These are phyloP conservation scores for Epichloe uncinata DNA, from an alignment of 2,329 filamentous ascomycete species.

Conservation along the genomic window DNA sequence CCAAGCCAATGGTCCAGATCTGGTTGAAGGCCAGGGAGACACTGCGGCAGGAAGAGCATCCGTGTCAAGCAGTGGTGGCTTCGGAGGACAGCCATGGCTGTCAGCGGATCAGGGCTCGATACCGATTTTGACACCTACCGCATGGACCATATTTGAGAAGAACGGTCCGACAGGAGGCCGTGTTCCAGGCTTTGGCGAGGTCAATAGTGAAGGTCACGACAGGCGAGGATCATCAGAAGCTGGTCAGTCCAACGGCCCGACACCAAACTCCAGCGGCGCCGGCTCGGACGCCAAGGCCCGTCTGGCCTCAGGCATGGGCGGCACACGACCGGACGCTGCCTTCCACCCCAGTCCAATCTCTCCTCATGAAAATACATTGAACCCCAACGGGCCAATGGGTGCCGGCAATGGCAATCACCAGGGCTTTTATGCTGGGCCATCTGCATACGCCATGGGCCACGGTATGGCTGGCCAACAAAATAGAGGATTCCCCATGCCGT, in stretches of 20 bases:
- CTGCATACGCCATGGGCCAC: constrained; percentile 21
- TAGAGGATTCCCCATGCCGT: constrained; percentile 27
- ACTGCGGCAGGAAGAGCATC: neutral
- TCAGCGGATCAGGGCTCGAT: constrained; percentile 24
- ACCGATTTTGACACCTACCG: constrained; percentile 22
- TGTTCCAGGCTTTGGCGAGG: constrained; percentile 26
- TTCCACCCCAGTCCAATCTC: constrained; percentile 40
- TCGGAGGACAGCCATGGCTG: constrained; percentile 23
- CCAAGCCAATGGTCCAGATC: constrained; percentile 23
- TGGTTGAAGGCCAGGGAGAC: constrained; percentile 23
- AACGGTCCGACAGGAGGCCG: constrained; percentile 14
- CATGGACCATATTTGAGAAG: constrained; percentile 22
- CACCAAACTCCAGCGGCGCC: constrained; percentile 41
- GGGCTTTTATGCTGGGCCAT: constrained; percentile 27
- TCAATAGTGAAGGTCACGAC: constrained; percentile 31
- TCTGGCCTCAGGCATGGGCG: constrained; percentile 18
- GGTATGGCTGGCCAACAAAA: constrained; percentile 12
- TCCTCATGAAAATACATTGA: constrained; percentile 27
- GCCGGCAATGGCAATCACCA: constrained; percentile 19
- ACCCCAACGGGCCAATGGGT: constrained; percentile 21
- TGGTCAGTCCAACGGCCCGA: constrained; percentile 39
- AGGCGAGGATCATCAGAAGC: constrained; percentile 37
- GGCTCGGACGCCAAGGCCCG: constrained; percentile 18
- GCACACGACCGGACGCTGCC: constrained; percentile 28
- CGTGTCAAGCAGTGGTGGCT: neutral